Conservation (phyloP, 176 grass and related monocot species). For the Rhipidocladum racemiflorum region DNA sequence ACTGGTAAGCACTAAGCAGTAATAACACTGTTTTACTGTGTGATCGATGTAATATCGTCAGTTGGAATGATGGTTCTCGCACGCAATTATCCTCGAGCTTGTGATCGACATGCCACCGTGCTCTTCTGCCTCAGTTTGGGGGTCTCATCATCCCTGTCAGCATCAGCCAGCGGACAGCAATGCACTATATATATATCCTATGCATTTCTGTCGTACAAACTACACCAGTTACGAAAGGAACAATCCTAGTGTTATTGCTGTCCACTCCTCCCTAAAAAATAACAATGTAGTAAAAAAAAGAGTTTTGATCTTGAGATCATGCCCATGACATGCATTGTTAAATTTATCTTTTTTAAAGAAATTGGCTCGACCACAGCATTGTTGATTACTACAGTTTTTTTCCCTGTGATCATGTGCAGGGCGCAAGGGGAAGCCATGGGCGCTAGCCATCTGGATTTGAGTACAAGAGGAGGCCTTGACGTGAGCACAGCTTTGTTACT, state of each 20-base stretch:
- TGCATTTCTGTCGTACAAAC: slow-evolving; percentile 23
- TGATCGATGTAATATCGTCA: slow-evolving; percentile 7
- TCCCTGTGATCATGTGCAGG: not conserved
- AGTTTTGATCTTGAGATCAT: not conserved
- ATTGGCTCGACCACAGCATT: not conserved
- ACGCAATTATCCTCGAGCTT: not conserved
- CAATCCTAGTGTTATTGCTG: not conserved
- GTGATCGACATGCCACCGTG: not conserved
- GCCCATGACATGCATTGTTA: not conserved
- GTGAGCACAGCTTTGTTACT: not conserved
- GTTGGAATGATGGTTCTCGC: not conserved
- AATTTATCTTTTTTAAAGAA: not conserved
- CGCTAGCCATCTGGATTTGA: not conserved
- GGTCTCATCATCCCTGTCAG: slow-evolving; percentile 9
- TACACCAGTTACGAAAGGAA: slow-evolving; percentile 24
- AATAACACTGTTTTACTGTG: not conserved
- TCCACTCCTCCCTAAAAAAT: not conserved
- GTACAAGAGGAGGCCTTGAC: slow-evolving; percentile 9
- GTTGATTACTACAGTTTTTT: slow-evolving; percentile 6
- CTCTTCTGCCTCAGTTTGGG: slow-evolving; percentile 1
- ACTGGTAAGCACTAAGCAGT: not conserved
- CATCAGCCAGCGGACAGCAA: slow-evolving; percentile 25
- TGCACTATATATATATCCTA: not conserved
- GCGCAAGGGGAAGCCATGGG: not conserved
- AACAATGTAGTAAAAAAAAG: not conserved